Evolutionary conservation across 192 early-diverging fungal species (phyloP), one percentile per base, ranked within the genome.

Genomic region (Rhizophagus prolifer): DNA sequence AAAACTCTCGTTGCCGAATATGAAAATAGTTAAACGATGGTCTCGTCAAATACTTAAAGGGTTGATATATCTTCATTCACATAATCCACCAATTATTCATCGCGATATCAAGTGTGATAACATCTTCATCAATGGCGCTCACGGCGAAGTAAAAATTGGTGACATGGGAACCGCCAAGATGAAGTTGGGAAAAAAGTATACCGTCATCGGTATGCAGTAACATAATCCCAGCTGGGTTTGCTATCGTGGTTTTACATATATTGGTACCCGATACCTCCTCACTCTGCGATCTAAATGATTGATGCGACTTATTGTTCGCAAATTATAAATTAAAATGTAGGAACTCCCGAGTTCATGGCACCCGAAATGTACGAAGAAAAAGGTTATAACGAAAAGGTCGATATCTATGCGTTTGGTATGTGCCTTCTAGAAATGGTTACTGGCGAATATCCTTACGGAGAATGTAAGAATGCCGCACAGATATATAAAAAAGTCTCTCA

Each of bases 341-440:
- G 83, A n/a, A 93, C 92, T 2, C 92, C 92, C 3, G 92, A 92
- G 80, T 93, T 94, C 75, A 93, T 94, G 92, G 92, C 92, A 25
- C 92, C 93, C 19, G 93, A 94, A 82, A 92, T 94, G 91, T 94
- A 94, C 79, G 93, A 94, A 63, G 93, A 94, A 80, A 86, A 88
- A 64, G 91, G 91, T 9, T 94, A 94, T 78, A 93, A 81, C 82
- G 93, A 94, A 83, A 93, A 93, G 67, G 92, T 93, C 9, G 93
- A 94, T 70, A 92, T 94, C 50, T 94, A 94, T 81, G 93, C 93
- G 9, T 94, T 94, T 79, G 93, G 93, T 25, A 93, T 94, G 91
- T 91, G 92, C 54, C 76, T 94, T 19, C 76, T 94, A 34, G 93
- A 94, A 80, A 93, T 94, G 92, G 93, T 92, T 21, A 94, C 93